A percentile compares a stretch with the other conserved stretches of the same genome.
phyloP scores from a whole-genome alignment of 2,329 filamentous ascomycete species.

The Fusarium cyanostomum region DNA sequence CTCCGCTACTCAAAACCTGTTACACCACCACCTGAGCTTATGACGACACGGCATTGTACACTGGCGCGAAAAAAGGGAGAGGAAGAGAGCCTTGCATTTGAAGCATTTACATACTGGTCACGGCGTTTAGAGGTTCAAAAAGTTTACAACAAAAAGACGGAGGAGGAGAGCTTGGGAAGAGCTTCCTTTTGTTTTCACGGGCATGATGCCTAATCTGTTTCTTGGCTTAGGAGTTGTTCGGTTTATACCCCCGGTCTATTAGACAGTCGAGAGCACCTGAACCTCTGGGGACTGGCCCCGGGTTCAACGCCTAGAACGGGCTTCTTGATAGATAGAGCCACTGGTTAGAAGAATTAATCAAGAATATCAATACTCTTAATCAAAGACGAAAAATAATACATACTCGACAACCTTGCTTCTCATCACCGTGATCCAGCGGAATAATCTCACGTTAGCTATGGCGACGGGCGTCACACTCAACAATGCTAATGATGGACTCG shows the following conservation, averaged over 20 bases:
- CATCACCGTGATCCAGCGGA: too few relatives aligned
- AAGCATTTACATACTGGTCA: slow-evolving; percentile 39
- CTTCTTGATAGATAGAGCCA: slow-evolving; percentile 44
- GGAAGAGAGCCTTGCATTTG: slow-evolving; percentile 27
- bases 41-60: slow-evolving; percentile 41
- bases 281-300: slow-evolving; percentile 30
- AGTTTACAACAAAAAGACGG: slow-evolving; percentile 26
- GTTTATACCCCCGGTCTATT: slow-evolving; percentile 47
- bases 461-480: neutral
- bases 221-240: slow-evolving; percentile 40
- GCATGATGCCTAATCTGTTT: slow-evolving; percentile 14
- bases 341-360: slow-evolving; percentile 38
- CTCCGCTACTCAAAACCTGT: slow-evolving; percentile 37
- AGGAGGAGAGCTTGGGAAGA: neutral
- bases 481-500: neutral
- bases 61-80: slow-evolving; percentile 33
- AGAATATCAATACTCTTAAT: too few relatives aligned
- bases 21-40: slow-evolving; percentile 32
- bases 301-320: slow-evolving; percentile 42
- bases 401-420: neutral
- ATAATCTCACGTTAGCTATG: too few relatives aligned
- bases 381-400: slow-evolving; percentile 25
- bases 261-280: slow-evolving; percentile 42
- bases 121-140: slow-evolving; percentile 41
- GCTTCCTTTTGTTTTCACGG: slow-evolving; percentile 13